Evolutionary conservation across 768 basidiomycete genomes (phyloP).

Genomic region (Chalciporus sphaerocephalus): DNA sequence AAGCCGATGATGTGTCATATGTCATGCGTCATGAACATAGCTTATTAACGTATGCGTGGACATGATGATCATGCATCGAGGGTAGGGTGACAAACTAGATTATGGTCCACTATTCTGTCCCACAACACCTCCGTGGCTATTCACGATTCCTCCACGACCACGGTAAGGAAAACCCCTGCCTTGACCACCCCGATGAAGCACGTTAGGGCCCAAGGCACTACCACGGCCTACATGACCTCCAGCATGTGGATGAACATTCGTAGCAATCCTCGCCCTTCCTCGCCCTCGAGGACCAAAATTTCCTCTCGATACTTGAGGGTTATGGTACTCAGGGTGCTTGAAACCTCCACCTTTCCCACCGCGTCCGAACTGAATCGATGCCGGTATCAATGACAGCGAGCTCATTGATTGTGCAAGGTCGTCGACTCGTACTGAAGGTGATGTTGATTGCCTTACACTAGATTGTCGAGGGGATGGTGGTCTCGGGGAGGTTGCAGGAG

Average conservation of each 20-base stretch:
- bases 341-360: constrained; percentile 59
- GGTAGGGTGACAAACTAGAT: background rate
- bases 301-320: constrained; percentile 27
- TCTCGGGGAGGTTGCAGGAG: constrained; percentile 18
- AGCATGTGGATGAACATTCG: constrained; percentile 13
- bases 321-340: constrained; percentile 32
- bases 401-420: constrained; percentile 45
- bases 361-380: constrained; percentile 68
- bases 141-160: constrained; percentile 12
- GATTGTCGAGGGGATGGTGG: constrained; percentile 20
- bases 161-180: constrained; percentile 12
- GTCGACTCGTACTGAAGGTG: constrained; percentile 37
- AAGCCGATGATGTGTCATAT: too few species aligned
- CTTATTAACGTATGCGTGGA: too few species aligned
- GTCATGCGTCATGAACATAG: too few species aligned
- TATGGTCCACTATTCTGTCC: constrained; percentile 15
- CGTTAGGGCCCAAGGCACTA: constrained; percentile 1
- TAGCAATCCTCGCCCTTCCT: constrained; percentile 28
- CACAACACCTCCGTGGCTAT: constrained; percentile 3
- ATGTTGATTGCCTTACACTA: constrained; percentile 12
- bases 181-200: constrained; percentile 3
- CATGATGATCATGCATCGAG: too few species aligned
- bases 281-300: constrained; percentile 32
- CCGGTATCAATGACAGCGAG: constrained; percentile 58
- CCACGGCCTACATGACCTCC: constrained; percentile 10